phyloP scores from a whole-genome alignment of 208 protist genomes.

The Willaertia magna region DNA sequence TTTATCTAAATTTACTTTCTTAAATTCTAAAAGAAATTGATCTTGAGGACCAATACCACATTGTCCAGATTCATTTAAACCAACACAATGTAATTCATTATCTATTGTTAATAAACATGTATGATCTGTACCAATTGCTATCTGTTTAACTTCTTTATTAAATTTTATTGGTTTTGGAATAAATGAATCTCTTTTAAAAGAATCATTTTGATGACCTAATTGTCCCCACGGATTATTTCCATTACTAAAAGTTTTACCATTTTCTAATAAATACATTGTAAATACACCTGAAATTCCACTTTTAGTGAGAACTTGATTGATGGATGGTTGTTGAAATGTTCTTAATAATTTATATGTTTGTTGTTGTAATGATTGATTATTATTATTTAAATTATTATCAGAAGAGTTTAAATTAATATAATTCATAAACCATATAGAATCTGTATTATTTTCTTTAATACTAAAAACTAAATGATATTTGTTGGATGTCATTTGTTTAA shows the following conservation, averaged over 20 bases:
- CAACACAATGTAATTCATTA: not conserved
- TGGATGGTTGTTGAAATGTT: too few species aligned
- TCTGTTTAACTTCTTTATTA: not conserved
- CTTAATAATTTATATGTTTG: too few species aligned
- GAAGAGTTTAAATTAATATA: too few species aligned
- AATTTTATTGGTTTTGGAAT: not conserved
- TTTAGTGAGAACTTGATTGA: too few species aligned
- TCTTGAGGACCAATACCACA: too few species aligned
- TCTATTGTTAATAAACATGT: not conserved
- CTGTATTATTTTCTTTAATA: too few species aligned
- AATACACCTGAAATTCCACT: too few species aligned
- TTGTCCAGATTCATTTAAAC: not conserved
- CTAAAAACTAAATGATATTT: too few species aligned
- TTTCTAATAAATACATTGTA: not conserved
- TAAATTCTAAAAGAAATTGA: not conserved
- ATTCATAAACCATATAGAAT: too few species aligned
- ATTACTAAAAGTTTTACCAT: not conserved
- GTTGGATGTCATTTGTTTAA: too few species aligned
- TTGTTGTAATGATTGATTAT: too few species aligned
- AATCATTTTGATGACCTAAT: not conserved
- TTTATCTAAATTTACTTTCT: not conserved
- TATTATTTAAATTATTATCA: too few species aligned
- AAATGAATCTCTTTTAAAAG: not conserved
- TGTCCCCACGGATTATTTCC: not conserved
- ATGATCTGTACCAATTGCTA: not conserved